Conservation (phyloP, 352 stramenopile genomes). For the Phytophthora agathidicida region DNA sequence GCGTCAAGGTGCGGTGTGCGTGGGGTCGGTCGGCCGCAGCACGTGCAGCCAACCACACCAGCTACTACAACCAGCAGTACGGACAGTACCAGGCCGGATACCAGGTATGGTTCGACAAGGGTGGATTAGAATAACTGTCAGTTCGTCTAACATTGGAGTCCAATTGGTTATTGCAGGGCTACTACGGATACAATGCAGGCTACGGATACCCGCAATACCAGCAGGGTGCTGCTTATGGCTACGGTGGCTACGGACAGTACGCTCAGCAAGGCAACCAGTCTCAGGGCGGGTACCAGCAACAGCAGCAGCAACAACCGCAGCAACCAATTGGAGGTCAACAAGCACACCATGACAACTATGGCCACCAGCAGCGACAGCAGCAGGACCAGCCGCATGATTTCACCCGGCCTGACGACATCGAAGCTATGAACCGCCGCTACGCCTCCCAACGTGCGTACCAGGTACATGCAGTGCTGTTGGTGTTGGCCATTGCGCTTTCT, state of each 20-base stretch:
- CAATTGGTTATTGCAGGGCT: constrained; percentile 37
- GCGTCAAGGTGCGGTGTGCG: constrained; percentile 86
- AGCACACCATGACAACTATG: constrained; percentile 40
- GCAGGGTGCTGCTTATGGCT: constrained; percentile 49
- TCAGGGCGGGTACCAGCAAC: constrained; percentile 44
- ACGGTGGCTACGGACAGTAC: constrained; percentile 60
- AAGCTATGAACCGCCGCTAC: constrained; percentile 82
- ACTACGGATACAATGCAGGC: constrained; percentile 63
- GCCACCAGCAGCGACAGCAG: constrained; percentile 36
- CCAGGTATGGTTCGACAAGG: constrained; percentile 32
- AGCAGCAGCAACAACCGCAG: constrained; percentile 37
- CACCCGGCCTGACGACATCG: constrained; percentile 72
- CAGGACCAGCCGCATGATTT: constrained; percentile 72
- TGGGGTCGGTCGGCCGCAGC: constrained; percentile 87
- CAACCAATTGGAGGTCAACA: constrained; percentile 39
- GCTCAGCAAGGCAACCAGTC: constrained; percentile 47
- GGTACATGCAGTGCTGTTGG: constrained; percentile 44
- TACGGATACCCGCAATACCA: constrained; percentile 53
- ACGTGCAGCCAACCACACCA: constrained; percentile 37
- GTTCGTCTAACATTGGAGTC: constrained; percentile 9
- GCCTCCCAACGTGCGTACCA: constrained; percentile 81
- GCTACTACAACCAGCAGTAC: constrained; percentile 69
- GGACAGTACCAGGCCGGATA: constrained; percentile 48
- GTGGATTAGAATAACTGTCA: not conserved
- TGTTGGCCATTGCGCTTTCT: constrained; percentile 16